Base-by-base conservation (phyloP, 2,329 filamentous ascomycete genomes). In the Metarhizium guizhouense region DNA sequence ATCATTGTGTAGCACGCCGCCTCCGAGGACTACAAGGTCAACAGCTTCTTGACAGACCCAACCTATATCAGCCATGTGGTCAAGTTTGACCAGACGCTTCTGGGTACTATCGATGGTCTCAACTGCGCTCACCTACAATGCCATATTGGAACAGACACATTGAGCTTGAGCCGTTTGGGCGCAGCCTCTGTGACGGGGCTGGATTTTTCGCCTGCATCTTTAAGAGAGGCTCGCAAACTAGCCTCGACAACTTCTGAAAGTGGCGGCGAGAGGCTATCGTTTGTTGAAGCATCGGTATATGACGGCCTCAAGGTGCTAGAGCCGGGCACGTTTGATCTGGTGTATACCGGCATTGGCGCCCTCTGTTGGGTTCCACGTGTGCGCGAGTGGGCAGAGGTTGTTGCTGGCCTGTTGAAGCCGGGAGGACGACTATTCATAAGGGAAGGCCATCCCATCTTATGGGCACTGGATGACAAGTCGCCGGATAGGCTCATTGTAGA, bases 61-160 rank as follows among this genome's bases (percentile, higher is more conserved):
- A 20, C 14, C 4, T 56, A 54, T 38, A 48, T 59, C 51, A 52
- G 56, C 49, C 25, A 52, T 6, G 56, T 58, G 3, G 58, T 56
- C 14, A n/a, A 40, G 10, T 58, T 59, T 40, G 58, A 59, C 54
- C 59, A 25, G 4, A 25, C 25, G 25, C 25, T 25, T 25, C 25
- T 25, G 4, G 25, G 25, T 25, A 25, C 3, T 4, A 25, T 25
- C 25, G 3, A 25, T 25, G 25, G 25, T 25, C 25, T 25, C 25
- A 25, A 25, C 3, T 25, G 25, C 25, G 25, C 25, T 25, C 25
- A 61, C 36, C 54, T 61, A 4, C 59, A 59, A 52, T 59, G 59
- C 56, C 59, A 61, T 54, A 59, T 59, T 25, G 25, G 57, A n/a
- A 61, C 57, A 16, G 59, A 60, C 42, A 58, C 57, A 32, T 54